phyloP scores from a whole-genome alignment of 345 rosid genomes.

The Aquilaria malaccensis region DNA sequence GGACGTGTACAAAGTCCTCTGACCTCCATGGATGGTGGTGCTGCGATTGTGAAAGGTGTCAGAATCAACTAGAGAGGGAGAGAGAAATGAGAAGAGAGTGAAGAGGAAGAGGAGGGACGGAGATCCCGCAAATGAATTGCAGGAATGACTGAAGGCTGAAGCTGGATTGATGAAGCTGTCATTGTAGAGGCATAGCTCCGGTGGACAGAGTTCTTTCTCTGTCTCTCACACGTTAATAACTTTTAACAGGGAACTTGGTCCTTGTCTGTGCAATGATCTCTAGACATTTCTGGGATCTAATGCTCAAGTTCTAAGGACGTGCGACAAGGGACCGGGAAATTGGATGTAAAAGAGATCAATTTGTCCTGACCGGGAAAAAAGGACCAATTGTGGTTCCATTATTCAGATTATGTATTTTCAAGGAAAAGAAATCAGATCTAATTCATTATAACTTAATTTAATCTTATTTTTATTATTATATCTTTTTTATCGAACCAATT shows the following conservation, averaged over 20 bases:
- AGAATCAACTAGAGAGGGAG: constrained; percentile 58
- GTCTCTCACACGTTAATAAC: constrained; percentile 10
- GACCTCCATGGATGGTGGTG: no score
- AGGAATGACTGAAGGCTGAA: constrained; percentile 45
- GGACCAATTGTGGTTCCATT: no score
- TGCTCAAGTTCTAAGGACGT: not conserved
- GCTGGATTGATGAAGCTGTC: constrained; percentile 61
- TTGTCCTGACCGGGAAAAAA: no score
- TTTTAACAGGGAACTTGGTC: not conserved
- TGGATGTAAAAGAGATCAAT: not conserved
- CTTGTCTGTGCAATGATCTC: no score
- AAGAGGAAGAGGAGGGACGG: constrained; percentile 56
- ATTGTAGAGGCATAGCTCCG: constrained; percentile 45
- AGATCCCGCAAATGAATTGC: constrained; percentile 41
- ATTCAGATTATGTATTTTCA: no score
- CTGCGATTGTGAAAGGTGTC: constrained; percentile 23
- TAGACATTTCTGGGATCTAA: no score
- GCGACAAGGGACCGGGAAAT: not conserved
- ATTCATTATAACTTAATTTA: no score
- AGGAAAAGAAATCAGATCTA: no score
- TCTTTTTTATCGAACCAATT: no score
- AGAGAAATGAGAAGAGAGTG: constrained; percentile 59
- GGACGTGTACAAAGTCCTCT: no score
- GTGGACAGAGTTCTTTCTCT: constrained; percentile 12
- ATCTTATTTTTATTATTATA: no score